These are phyloP conservation scores for Epithele typhae DNA, from an alignment of 768 basidiomycete genomes.

Conservation along the genomic window DNA sequence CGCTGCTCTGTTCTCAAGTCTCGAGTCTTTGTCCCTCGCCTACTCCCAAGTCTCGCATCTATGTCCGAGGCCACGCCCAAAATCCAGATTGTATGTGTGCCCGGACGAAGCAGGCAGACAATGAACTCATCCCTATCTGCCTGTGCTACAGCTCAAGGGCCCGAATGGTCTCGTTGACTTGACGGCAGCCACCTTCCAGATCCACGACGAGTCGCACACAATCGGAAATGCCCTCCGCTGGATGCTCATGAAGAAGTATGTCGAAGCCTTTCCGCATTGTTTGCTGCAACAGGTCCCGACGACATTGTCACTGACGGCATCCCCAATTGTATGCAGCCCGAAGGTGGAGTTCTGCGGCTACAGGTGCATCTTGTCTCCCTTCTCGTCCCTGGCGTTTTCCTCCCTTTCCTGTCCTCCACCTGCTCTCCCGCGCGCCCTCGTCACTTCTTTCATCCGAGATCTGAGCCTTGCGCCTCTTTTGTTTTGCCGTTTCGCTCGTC, in stretches of 20 bases:
- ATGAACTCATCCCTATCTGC: background rate
- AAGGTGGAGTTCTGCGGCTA: conserved; percentile 99
- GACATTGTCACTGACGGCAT: conserved; percentile 1
- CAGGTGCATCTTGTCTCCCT: conserved; percentile 48
- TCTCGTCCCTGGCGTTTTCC: background rate
- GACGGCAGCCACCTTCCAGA: conserved; percentile 87
- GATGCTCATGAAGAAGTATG: conserved; percentile 99
- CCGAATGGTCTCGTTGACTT: conserved; percentile 63
- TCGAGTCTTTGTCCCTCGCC: conserved; percentile 1
- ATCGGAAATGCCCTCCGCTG: conserved; percentile 92
- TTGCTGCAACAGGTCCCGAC: too few species aligned
- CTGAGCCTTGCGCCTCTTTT: too few species aligned
- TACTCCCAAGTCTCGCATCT: background rate
- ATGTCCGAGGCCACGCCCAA: conserved; percentile 5
- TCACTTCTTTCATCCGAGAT: too few species aligned
- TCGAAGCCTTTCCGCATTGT: conserved; percentile 3
- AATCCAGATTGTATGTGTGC: conserved; percentile 7
- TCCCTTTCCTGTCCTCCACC: background rate
- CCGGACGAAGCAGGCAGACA: background rate
- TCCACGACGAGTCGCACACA: conserved; percentile 93
- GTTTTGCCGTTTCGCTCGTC: too few species aligned
- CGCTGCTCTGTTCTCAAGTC: background rate
- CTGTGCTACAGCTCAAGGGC: conserved; percentile 67
- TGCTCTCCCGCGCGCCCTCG: background rate
- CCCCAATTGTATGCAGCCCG: conserved; percentile 48